Percentiles rank a stretch among this genome's conserved stretches.
These are phyloP conservation scores for Leucoagaricus sp. DNA, from an alignment of 1,284 basidiomycete genomes.

Conservation along the genomic window DNA sequence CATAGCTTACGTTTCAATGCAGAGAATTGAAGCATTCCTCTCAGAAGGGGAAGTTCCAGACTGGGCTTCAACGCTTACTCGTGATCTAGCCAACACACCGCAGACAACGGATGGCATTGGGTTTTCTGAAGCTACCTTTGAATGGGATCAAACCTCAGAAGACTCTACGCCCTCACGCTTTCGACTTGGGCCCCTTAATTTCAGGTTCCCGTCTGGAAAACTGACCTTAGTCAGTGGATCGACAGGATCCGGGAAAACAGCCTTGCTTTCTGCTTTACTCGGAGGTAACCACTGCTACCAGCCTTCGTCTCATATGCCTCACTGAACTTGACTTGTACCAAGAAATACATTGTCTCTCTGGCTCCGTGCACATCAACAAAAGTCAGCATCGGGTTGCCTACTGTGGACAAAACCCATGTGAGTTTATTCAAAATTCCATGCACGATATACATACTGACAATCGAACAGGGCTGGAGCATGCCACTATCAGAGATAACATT, in stretches of 20 bases:
- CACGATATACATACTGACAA: conserved; percentile 4
- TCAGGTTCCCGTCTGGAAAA: conserved; percentile 59
- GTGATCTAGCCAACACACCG: not conserved
- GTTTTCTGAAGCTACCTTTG: conserved; percentile 54
- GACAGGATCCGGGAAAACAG: conserved; percentile 82
- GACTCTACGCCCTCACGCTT: conserved; percentile 39
- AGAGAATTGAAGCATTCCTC: conserved; percentile 66
- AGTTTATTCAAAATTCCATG: conserved; percentile 25
- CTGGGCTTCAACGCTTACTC: conserved; percentile 62
- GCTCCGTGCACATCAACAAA: conserved; percentile 66
- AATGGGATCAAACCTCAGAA: conserved; percentile 50
- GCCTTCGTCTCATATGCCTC: conserved; percentile 14
- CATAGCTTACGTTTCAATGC: conserved; percentile 68
- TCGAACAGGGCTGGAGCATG: conserved; percentile 63
- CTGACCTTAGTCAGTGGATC: conserved; percentile 72
- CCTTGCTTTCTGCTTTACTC: conserved; percentile 63
- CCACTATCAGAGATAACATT: conserved; percentile 81
- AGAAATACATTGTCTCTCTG: conserved; percentile 73
- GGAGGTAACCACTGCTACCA: conserved; percentile 48
- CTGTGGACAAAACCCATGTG: conserved; percentile 70
- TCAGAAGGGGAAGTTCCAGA: conserved; percentile 64
- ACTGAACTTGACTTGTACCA: conserved; percentile 6
- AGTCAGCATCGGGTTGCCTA: conserved; percentile 60
- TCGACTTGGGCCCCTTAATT: conserved; percentile 56
- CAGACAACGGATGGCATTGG: conserved; percentile 39